These are phyloP conservation scores for Tagetes patula DNA, from an alignment of 129 eudicot genomes.

Conservation along the genomic window DNA sequence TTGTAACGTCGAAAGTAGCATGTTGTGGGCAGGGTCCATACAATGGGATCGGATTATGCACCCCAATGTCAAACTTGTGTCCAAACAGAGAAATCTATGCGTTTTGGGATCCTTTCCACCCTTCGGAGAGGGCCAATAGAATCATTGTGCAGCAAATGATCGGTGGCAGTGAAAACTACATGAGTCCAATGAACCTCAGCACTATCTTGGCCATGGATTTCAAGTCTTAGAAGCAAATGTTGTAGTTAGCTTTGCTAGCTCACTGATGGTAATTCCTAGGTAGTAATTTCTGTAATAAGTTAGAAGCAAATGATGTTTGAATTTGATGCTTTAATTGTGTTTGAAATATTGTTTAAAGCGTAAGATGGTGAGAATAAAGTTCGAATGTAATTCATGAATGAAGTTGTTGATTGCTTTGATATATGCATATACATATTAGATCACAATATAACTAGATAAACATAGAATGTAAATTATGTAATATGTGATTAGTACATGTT, in stretches of 20 bases:
- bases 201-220: slow-evolving; percentile 48
- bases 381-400: too few relatives aligned
- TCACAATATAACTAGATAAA: too few relatives aligned
- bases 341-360: neutral
- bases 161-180: slow-evolving; percentile 47
- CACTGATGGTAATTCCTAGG: slow-evolving; percentile 10
- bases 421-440: too few relatives aligned
- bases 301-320: slow-evolving; percentile 13
- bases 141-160: slow-evolving; percentile 57
- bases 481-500: too few relatives aligned
- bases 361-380: slow-evolving; percentile 23
- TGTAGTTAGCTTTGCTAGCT: slow-evolving; percentile 17
- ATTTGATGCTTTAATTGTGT: slow-evolving; percentile 10
- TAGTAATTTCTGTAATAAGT: slow-evolving; percentile 14
- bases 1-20: slow-evolving; percentile 63
- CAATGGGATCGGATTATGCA: slow-evolving; percentile 76
- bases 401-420: too few relatives aligned
- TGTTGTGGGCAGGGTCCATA: slow-evolving; percentile 89
- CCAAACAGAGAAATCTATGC: slow-evolving; percentile 61
- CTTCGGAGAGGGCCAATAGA: slow-evolving; percentile 67
- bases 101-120: slow-evolving; percentile 82
- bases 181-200: slow-evolving; percentile 74
- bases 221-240: slow-evolving; percentile 26
- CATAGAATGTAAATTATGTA: too few relatives aligned
- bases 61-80: slow-evolving; percentile 60